These are phyloP conservation scores for Neopestalotiopsis clavispora DNA, from an alignment of 2,329 filamentous ascomycete genomes.

Conservation along the genomic window DNA sequence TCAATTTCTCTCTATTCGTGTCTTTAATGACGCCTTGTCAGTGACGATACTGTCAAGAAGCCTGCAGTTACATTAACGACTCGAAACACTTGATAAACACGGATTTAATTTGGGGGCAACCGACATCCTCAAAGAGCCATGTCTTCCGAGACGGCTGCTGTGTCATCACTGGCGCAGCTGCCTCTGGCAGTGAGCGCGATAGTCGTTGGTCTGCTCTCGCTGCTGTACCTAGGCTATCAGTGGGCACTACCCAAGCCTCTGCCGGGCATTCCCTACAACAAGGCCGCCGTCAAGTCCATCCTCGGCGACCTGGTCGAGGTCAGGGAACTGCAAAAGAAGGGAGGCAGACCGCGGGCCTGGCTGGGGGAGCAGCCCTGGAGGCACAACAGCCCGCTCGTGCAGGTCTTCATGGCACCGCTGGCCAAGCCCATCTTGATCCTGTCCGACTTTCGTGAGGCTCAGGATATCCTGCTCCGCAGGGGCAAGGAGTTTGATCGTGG, in stretches of 20 bases:
- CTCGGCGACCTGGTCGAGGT: slow-evolving; percentile 21
- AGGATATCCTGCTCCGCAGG: slow-evolving; percentile 37
- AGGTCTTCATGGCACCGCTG: slow-evolving; percentile 39
- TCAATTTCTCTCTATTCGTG: not conserved
- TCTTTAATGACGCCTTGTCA: not conserved
- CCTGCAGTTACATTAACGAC: too few species aligned
- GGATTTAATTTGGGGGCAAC: too few species aligned
- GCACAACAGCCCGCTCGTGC: slow-evolving; percentile 31
- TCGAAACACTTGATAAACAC: too few species aligned
- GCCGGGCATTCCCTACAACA: slow-evolving; percentile 24
- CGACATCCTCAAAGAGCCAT: not conserved
- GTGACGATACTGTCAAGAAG: not conserved
- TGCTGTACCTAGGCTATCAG: slow-evolving; percentile 29
- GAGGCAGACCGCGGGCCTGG: slow-evolving; percentile 20
- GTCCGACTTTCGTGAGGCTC: slow-evolving; percentile 35
- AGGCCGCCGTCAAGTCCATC: slow-evolving; percentile 15
- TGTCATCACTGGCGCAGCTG: slow-evolving; percentile 17
- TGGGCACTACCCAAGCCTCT: slow-evolving; percentile 25
- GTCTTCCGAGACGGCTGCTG: not conserved
- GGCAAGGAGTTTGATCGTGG: slow-evolving; percentile 38
- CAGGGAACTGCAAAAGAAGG: slow-evolving; percentile 16
- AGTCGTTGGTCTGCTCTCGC: slow-evolving; percentile 16
- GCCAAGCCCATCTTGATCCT: slow-evolving; percentile 37
- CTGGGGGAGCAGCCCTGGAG: slow-evolving; percentile 19
- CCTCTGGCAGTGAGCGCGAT: slow-evolving; percentile 18